phyloP scores from a whole-genome alignment of 2,329 filamentous ascomycete genomes.

The Macroventuria anomochaeta region DNA sequence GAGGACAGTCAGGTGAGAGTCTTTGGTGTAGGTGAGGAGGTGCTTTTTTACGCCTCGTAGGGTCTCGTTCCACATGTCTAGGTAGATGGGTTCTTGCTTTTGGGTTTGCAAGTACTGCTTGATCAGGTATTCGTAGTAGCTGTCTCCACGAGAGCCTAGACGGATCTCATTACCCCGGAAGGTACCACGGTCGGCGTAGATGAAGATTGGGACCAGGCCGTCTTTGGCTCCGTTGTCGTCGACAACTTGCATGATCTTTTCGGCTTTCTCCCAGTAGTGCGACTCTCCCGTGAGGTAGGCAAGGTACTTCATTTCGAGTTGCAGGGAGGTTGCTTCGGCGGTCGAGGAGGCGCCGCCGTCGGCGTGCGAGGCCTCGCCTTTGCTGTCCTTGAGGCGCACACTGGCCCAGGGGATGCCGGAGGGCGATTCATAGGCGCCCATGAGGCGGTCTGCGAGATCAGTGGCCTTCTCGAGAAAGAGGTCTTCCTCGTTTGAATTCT shows the following conservation, averaged over 20 bases:
- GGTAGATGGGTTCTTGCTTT: constrained; percentile 82
- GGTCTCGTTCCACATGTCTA: constrained; percentile 91
- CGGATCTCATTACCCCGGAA: constrained; percentile 89
- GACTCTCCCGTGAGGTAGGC: constrained; percentile 92
- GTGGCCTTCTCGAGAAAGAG: constrained; percentile 95
- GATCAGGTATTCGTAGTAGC: constrained; percentile 97
- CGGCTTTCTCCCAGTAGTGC: constrained; percentile 88
- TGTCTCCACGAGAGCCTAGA: constrained; percentile 91
- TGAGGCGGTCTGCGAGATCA: constrained; percentile 85
- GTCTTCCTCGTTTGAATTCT: constrained; percentile 79
- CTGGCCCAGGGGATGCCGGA: constrained; percentile 91
- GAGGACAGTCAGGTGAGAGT: constrained; percentile 83
- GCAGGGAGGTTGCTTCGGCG: constrained; percentile 88
- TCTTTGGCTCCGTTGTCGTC: constrained; percentile 81
- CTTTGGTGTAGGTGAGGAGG: constrained; percentile 84
- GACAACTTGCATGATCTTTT: constrained; percentile 89
- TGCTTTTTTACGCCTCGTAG: constrained; percentile 87
- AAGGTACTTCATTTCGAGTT: constrained; percentile 97
- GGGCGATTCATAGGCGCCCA: constrained; percentile 84
- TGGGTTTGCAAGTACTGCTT: constrained; percentile 98
- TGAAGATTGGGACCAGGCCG: constrained; percentile 89
- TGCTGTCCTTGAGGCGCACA: constrained; percentile 79
- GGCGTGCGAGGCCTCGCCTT: constrained; percentile 80
- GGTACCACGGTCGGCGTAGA: constrained; percentile 77
- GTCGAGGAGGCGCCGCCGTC: constrained; percentile 91